Evolutionary conservation across 805 yeast genomes (phyloP), one percentile per base, ranked within the genome.

Genomic region (Metschnikowia colocasiae): DNA sequence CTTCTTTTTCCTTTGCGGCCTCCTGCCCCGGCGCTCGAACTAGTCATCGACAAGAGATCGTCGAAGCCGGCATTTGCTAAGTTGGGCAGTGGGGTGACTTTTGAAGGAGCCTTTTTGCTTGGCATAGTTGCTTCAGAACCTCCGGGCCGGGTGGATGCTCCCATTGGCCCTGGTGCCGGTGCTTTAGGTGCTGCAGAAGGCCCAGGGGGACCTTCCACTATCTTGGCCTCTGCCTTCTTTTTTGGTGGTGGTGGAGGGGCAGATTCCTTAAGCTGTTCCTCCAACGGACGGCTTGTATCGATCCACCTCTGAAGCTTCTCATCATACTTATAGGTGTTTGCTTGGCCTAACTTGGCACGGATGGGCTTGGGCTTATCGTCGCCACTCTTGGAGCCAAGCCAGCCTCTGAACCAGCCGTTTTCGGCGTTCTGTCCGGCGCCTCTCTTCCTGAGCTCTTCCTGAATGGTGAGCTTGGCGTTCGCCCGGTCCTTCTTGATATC

Each of bases 271-370:
- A 74, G 66, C 57, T 82, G 82, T 41, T 85, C 91, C 60, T 80
- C 94, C 42, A 78, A 73, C 22, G 83, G 78, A 3, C 79, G 81
- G 52, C 81, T 79, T 46, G 79, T 80, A 60, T 88, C 83, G 44
- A 94, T 80, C 97, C 97, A 94, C 59, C 96, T 78, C 62, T 85
- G 83, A 60, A 85, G 76, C 49, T 85, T 81, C 57, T 87, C 92
- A 67, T 91, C 96, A 63, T 81, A 94, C 59, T 80, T 78, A 61
- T 94, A 85, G 15, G 79, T 71, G 60, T 75, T 85, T 30, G 55
- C 52, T 48, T 85, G 87, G 10, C 98, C 99, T 45, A 94, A 68
- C 55, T 94, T 89, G 31, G 97, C 98, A 53, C 81, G 79, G 51
- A 83, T 76, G 59, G 87, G 87, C 43, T 55, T 55, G 33, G 87